Base-by-base conservation (phyloP, 371 early-diverging fungal genomes). In the Encephalitozoon cuniculi region DNA sequence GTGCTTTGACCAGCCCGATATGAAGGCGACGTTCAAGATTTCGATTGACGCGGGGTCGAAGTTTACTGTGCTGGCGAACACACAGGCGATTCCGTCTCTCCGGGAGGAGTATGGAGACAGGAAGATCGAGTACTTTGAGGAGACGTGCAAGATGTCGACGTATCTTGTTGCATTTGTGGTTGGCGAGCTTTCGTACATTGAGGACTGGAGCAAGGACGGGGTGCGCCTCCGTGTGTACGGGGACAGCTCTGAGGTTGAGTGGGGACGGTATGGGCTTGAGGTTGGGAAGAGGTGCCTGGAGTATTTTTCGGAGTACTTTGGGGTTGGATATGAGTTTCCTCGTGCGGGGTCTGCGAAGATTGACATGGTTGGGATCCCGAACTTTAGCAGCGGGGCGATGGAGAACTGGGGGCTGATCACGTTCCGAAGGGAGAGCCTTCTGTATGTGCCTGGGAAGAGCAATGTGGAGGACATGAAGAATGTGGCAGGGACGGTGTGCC, bases 401-500 rank as follows among this genome's bases (percentile, higher is more conserved):
- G 83, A 94, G 82, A 95, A 95, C 85, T 94, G 93, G 94, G 93
- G 93, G 12, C 81, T 95, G 39, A 89, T 94, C n/a, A 93, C 93
- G 7, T 95, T 89, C 84, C 87, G 96, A 54, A 89, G 87, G 55
- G 86, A 89, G 30, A 87, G 87, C 11, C 85, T 94, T 6, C 84
- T 93, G 6, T 88, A 87, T 73, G 88, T 90, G 70, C 88, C 88
- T 59, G 83, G 86, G 76, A 86, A 80, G 0, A 89, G 90, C 18
- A 84, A 89, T 41, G 83, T 88, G 49, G 83, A 79, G 11, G 80
- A 87, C 52, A 92, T 90, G 86, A 86, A 92, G 81, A 82, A 86
- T 43, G 87, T 92, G 44, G 92, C 92, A 0, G 89, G 89, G 65
- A 89, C 89, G 30, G 91, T 94, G 2, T 89, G 89, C 55, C 96